phyloP scores from a whole-genome alignment of 805 yeast species.

The Kregervanrija pseudodelftensis region DNA sequence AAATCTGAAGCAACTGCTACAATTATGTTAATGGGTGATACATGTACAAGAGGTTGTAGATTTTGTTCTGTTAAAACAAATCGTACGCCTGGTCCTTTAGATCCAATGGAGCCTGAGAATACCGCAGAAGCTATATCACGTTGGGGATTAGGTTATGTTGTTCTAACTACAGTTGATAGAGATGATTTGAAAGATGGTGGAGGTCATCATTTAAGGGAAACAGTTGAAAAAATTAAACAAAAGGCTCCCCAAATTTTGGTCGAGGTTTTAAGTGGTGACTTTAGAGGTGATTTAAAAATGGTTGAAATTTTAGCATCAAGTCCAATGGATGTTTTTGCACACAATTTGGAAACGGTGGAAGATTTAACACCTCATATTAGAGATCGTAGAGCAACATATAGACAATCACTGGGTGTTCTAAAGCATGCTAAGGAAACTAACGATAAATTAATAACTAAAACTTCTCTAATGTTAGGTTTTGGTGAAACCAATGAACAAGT shows the following conservation, averaged over 20 bases:
- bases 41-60: conserved; percentile 98
- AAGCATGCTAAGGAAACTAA: conserved; percentile 72
- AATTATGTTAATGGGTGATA: conserved; percentile 96
- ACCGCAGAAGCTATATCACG: conserved; percentile 95
- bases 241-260: conserved; percentile 89
- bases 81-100: conserved; percentile 80
- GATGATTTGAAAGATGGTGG: conserved; percentile 95
- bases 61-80: conserved; percentile 95
- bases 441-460: conserved; percentile 77
- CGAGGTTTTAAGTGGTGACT: conserved; percentile 92
- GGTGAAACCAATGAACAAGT: conserved; percentile 95
- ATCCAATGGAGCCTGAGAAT: conserved; percentile 94
- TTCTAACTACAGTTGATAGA: conserved; percentile 93
- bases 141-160: conserved; percentile 98
- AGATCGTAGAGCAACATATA: conserved; percentile 93
- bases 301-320: conserved; percentile 74
- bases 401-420: conserved; percentile 77
- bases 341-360: conserved; percentile 94
- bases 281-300: conserved; percentile 81
- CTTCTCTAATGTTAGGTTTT: conserved; percentile 92
- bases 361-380: conserved; percentile 90
- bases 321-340: conserved; percentile 95
- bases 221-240: conserved; percentile 74
- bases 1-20: conserved; percentile 94
- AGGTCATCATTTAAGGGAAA: conserved; percentile 79